Evolutionary conservation across 225 moss, liverwort and hornwort species (phyloP).

Genomic region (Asterella californica): DNA sequence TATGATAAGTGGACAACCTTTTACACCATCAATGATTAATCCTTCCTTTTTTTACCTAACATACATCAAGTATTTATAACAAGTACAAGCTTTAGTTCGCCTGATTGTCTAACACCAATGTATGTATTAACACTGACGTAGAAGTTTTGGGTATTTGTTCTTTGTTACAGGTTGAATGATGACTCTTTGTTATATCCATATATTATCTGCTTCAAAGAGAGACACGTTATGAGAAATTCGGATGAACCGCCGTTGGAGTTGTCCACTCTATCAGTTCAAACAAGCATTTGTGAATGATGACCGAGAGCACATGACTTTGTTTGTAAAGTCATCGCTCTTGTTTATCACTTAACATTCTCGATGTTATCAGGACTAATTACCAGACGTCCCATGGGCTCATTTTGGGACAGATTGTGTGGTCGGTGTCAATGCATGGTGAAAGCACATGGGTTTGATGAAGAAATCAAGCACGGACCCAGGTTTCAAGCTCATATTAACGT

Average conservation of each 20-base stretch:
- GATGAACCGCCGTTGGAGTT: not conserved
- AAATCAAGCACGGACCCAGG: constrained; percentile 22
- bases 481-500: constrained; percentile 19
- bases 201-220: not conserved
- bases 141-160: too few species aligned
- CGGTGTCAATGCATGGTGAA: constrained; percentile 29
- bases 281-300: not conserved
- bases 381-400: constrained; percentile 11
- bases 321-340: not conserved
- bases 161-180: too few species aligned
- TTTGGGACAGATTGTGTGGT: constrained; percentile 26
- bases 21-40: too few species aligned
- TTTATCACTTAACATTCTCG: not conserved
- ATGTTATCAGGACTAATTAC: not conserved
- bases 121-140: too few species aligned
- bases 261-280: not conserved
- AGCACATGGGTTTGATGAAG: constrained; percentile 32
- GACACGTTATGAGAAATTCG: not conserved
- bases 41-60: too few species aligned
- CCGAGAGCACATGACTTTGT: not conserved
- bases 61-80: too few species aligned
- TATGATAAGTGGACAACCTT: too few species aligned
- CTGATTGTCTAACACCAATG: too few species aligned
- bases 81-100: too few species aligned
- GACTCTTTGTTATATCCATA: not conserved